Percentiles rank a stretch among this genome's conserved stretches.
These are phyloP conservation scores for Borealophlyctis nickersoniae DNA, from an alignment of 192 early-diverging fungal genomes.

Conservation along the genomic window DNA sequence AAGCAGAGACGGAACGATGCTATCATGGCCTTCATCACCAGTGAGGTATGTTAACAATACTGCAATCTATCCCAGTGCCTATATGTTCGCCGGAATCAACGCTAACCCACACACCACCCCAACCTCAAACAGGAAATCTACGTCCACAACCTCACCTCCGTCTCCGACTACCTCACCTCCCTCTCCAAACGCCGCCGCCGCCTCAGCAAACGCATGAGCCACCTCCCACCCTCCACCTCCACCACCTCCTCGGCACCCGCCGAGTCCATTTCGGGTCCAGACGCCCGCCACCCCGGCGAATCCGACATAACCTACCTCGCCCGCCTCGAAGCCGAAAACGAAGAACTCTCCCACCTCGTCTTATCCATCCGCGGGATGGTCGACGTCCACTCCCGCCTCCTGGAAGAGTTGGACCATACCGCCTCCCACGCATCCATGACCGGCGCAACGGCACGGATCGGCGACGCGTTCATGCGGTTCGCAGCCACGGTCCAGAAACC, in stretches of 20 bases:
- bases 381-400: background rate
- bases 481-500: background rate
- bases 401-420: background rate
- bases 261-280: conserved; percentile 11
- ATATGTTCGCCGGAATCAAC: background rate
- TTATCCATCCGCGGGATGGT: background rate
- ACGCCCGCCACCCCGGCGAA: conserved; percentile 2
- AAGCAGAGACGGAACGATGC: background rate
- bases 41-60: background rate
- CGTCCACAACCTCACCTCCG: conserved; percentile 18
- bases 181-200: conserved; percentile 24
- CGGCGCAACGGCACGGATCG: background rate
- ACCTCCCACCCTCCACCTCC: conserved; percentile 17
- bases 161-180: conserved; percentile 24
- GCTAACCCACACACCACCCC: conserved; percentile 11
- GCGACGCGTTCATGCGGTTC: background rate
- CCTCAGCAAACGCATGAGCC: conserved; percentile 21
- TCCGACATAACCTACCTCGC: conserved; percentile 10
- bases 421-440: background rate
- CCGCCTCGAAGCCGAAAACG: conserved; percentile 3
- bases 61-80: background rate
- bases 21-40: background rate
- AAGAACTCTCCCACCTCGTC: background rate
- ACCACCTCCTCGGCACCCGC: conserved; percentile 14
- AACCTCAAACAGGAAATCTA: conserved; percentile 32